Conservation (phyloP, 345 rosid genomes). For the Moringa oleifera region DNA sequence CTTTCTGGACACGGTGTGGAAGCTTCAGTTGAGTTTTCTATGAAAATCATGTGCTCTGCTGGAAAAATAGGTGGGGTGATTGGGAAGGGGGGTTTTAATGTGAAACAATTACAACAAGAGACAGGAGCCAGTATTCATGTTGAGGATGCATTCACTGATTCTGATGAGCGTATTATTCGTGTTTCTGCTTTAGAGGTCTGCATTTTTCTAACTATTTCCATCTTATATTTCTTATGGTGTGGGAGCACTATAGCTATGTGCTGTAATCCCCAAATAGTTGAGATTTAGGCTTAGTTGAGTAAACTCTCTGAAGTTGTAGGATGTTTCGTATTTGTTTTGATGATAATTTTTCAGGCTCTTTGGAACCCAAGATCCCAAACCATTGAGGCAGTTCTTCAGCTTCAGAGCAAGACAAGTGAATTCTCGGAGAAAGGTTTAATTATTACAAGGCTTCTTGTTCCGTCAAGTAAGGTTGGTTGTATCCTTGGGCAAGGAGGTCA, state of each 20-base stretch:
- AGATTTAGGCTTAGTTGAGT: neutral
- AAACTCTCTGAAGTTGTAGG: neutral
- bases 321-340: neutral
- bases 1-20: constrained; percentile 37
- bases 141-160: constrained; percentile 39
- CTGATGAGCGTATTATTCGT: constrained; percentile 45
- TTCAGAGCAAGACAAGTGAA: constrained; percentile 47
- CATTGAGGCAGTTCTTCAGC: constrained; percentile 54
- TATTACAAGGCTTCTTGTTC: constrained; percentile 48
- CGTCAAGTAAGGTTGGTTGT: constrained; percentile 55
- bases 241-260: neutral
- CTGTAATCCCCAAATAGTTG: neutral
- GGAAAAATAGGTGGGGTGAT: constrained; percentile 58
- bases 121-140: constrained; percentile 52
- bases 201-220: neutral
- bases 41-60: constrained; percentile 46
- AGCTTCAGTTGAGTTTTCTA: constrained; percentile 46
- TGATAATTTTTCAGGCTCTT: constrained; percentile 24
- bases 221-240: neutral
- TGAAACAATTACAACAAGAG: constrained; percentile 46
- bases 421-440: constrained; percentile 37
- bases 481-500: constrained; percentile 63
- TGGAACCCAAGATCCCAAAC: constrained; percentile 45
- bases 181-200: constrained; percentile 52
- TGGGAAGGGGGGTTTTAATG: constrained; percentile 57